A percentile compares a stretch with the other conserved stretches of the same genome.
Evolutionary conservation across 768 basidiomycete species (phyloP).

Genomic region (Kwoniella dendrophila): DNA sequence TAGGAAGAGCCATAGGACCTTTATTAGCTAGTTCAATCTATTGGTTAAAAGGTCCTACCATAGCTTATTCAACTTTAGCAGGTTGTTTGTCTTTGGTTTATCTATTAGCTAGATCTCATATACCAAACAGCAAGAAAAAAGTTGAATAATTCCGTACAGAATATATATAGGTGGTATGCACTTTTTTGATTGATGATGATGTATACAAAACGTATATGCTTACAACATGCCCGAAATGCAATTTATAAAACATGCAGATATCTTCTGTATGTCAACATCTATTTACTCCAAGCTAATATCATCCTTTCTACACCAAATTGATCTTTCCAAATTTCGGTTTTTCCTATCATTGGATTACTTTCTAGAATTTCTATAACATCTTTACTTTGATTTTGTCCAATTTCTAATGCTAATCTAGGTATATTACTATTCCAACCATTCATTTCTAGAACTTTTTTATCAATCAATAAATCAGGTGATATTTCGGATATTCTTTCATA

Average conservation of each 20-base stretch:
- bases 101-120: slow-evolving; percentile 2
- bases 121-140: neutral
- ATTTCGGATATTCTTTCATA: slow-evolving; percentile 73
- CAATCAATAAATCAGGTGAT: slow-evolving; percentile 60
- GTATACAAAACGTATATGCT: slow-evolving; percentile 1
- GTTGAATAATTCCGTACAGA: neutral
- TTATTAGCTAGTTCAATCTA: slow-evolving; percentile 67
- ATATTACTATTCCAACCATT: slow-evolving; percentile 13
- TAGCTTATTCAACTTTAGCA: slow-evolving; percentile 46
- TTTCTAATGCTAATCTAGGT: slow-evolving; percentile 69
- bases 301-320: slow-evolving; percentile 76
- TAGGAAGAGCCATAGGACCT: slow-evolving; percentile 90
- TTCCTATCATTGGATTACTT: slow-evolving; percentile 54
- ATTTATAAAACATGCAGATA: too few species aligned
- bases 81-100: slow-evolving; percentile 31
- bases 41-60: slow-evolving; percentile 52
- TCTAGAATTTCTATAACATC: slow-evolving; percentile 66
- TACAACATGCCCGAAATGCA: too few species aligned
- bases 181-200: too few species aligned
- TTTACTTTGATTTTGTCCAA: slow-evolving; percentile 72
- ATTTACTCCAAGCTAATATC: slow-evolving; percentile 57
- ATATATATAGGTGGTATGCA: too few species aligned
- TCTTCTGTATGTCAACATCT: neutral
- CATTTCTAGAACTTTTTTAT: slow-evolving; percentile 6
- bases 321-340: slow-evolving; percentile 74